A percentile compares a stretch with the other conserved stretches of the same genome.
These are phyloP conservation scores for Metschnikowia shivogae DNA, from an alignment of 805 yeast genomes.

Conservation along the genomic window DNA sequence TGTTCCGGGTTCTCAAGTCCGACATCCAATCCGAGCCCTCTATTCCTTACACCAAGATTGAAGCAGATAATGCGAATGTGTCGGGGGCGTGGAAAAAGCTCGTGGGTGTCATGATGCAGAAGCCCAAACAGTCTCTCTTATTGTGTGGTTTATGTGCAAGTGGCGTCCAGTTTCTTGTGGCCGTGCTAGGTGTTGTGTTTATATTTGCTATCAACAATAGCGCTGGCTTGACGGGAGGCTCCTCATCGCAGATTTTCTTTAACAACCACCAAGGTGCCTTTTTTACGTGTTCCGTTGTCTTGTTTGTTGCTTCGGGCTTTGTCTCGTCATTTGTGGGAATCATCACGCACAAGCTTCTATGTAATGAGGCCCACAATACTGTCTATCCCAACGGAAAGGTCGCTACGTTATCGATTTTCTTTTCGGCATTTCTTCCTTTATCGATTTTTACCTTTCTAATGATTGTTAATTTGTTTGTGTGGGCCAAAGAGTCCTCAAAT, in stretches of 20 bases:
- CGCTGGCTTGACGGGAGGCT: conserved; percentile 19
- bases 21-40: conserved; percentile 41
- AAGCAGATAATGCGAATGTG: not conserved
- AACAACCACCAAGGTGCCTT: conserved; percentile 68
- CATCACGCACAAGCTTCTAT: conserved; percentile 54
- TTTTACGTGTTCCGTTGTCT: conserved; percentile 52
- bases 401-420: conserved; percentile 22
- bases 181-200: conserved; percentile 56
- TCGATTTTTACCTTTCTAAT: conserved; percentile 47
- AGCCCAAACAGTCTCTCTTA: conserved; percentile 46
- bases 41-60: conserved; percentile 11
- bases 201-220: conserved; percentile 42
- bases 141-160: conserved; percentile 61
- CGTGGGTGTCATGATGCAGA: conserved; percentile 48
- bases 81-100: conserved; percentile 48
- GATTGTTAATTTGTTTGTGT: conserved; percentile 61
- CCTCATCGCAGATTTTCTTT: conserved; percentile 51
- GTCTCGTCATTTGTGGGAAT: conserved; percentile 73
- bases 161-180: conserved; percentile 70
- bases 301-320: conserved; percentile 67
- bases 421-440: conserved; percentile 44
- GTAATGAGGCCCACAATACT: conserved; percentile 29
- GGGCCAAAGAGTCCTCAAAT: conserved; percentile 70
- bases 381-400: conserved; percentile 21
- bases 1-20: conserved; percentile 50